phyloP scores from a whole-genome alignment of 345 rosid genomes.

The Camelina laxa region DNA sequence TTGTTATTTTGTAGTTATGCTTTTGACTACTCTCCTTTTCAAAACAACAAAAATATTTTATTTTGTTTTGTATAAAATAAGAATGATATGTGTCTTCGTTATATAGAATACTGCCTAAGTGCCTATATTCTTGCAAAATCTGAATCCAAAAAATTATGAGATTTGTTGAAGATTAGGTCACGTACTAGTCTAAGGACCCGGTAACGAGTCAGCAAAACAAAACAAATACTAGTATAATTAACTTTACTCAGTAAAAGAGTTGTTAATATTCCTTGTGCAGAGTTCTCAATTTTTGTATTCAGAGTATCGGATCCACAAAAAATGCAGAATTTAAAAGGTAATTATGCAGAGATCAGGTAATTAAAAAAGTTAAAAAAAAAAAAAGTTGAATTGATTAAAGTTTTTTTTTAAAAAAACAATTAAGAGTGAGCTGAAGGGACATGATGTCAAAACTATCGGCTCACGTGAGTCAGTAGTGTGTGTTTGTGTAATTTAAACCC shows the following conservation, averaged over 20 bases:
- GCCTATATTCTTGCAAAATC: constrained; percentile 16
- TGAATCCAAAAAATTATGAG: background rate
- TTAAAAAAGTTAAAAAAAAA: constrained; percentile 2
- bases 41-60: background rate
- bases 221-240: background rate
- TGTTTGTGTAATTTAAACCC: constrained; percentile 32
- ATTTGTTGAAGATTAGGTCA: constrained; percentile 26
- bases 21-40: background rate
- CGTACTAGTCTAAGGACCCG: constrained; percentile 20
- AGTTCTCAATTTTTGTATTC: constrained; percentile 38
- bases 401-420: constrained; percentile 15
- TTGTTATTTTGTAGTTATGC: constrained; percentile 17
- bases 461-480: constrained; percentile 40
- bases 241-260: constrained; percentile 34
- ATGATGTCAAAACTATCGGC: constrained; percentile 46
- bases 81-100: constrained; percentile 4
- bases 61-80: background rate
- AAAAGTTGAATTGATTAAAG: constrained; percentile 37
- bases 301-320: constrained; percentile 46
- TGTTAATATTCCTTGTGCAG: constrained; percentile 46
- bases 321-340: constrained; percentile 41
- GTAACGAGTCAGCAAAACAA: background rate
- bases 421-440: constrained; percentile 21
- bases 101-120: background rate
- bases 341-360: constrained; percentile 41